These are phyloP conservation scores for Sporothrix pallida DNA, from an alignment of 2,329 filamentous ascomycete species.

Conservation along the genomic window DNA sequence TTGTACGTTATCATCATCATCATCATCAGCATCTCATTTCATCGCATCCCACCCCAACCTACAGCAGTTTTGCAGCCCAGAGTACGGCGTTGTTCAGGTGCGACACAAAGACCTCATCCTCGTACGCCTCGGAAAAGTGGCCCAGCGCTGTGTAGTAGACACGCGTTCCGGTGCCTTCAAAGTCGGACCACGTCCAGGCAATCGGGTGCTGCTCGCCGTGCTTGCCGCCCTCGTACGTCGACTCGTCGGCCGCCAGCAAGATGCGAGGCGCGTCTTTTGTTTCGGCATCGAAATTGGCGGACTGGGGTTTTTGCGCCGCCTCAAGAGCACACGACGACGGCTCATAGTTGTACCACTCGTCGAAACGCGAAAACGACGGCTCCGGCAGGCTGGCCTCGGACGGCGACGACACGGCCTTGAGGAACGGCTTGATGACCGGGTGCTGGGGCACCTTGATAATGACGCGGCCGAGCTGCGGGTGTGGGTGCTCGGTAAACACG, in stretches of 20 bases:
- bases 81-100: conserved; percentile 41
- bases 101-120: conserved; percentile 43
- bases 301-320: background rate
- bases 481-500: conserved; percentile 49
- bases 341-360: conserved; percentile 54
- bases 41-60: background rate
- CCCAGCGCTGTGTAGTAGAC: conserved; percentile 52
- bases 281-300: conserved; percentile 39
- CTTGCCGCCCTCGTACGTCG: conserved; percentile 45
- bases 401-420: conserved; percentile 35
- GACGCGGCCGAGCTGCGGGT: conserved; percentile 46
- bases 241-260: conserved; percentile 48
- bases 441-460: conserved; percentile 43
- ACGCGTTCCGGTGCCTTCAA: conserved; percentile 48
- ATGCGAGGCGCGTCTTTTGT: conserved; percentile 41
- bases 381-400: conserved; percentile 26
- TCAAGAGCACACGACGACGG: conserved; percentile 30
- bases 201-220: conserved; percentile 49
- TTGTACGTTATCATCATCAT: background rate
- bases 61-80: conserved; percentile 43
- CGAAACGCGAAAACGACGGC: conserved; percentile 42
- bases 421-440: conserved; percentile 41
- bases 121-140: conserved; percentile 50
- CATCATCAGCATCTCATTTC: background rate
- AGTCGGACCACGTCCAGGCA: conserved; percentile 49